A percentile compares a stretch with the other conserved stretches of the same genome.
Evolutionary conservation across 192 early-diverging fungal species (phyloP).

Genomic region (Cladochytrium replicatum): DNA sequence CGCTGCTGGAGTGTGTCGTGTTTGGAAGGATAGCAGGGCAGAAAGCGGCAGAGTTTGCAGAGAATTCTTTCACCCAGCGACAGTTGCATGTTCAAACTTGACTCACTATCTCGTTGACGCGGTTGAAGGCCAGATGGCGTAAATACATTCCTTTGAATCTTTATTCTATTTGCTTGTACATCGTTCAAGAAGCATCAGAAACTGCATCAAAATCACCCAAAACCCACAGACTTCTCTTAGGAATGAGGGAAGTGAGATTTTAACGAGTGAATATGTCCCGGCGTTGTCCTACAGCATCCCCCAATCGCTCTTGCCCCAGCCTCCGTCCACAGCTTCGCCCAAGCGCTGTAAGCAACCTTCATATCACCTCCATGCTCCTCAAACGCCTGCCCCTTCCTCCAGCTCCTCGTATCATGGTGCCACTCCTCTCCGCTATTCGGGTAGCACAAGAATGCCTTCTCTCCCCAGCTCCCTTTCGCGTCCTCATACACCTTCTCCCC

Average conservation of each 20-base stretch:
- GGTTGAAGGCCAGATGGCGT: too few relatives aligned
- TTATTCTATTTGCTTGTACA: too few relatives aligned
- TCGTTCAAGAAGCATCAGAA: too few relatives aligned
- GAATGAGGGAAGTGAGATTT: too few relatives aligned
- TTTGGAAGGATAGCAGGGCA: constrained; percentile 33
- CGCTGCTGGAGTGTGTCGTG: constrained; percentile 34
- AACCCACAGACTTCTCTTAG: too few relatives aligned
- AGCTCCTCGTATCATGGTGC: constrained; percentile 21
- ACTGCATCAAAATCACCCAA: too few relatives aligned
- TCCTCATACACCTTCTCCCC: neutral
- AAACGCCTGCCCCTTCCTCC: constrained; percentile 10
- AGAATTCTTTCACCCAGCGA: too few relatives aligned
- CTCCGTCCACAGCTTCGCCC: constrained; percentile 20
- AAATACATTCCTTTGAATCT: too few relatives aligned
- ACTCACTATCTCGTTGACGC: too few relatives aligned
- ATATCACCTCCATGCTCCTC: constrained; percentile 25
- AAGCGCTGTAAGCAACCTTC: too few relatives aligned
- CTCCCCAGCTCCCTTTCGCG: neutral
- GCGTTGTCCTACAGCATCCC: constrained; percentile 52
- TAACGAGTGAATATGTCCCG: constrained; percentile 46
- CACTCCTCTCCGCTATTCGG: constrained; percentile 43
- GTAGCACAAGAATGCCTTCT: constrained; percentile 37
- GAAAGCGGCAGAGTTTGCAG: too few relatives aligned
- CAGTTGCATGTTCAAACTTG: too few relatives aligned
- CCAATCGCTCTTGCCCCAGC: constrained; percentile 39